phyloP scores from a whole-genome alignment of 1,284 basidiomycete species.

The Schizopora paradoxa region DNA sequence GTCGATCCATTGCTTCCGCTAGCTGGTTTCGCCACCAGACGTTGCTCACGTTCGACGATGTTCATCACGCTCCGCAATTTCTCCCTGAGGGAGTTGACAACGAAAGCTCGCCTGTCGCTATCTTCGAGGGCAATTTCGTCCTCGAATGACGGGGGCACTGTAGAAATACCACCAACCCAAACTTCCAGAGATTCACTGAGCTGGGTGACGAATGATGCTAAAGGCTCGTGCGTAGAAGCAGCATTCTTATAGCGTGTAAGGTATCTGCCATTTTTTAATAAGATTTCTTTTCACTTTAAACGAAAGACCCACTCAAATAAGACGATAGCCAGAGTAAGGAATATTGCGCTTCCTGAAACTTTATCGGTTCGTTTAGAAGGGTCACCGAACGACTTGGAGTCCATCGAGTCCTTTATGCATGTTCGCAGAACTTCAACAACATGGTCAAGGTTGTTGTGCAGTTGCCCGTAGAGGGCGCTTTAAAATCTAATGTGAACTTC shows the following conservation, averaged over 20 bases:
- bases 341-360: constrained; percentile 37
- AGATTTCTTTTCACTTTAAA: background rate
- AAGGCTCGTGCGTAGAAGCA: constrained; percentile 39
- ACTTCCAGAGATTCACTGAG: constrained; percentile 40
- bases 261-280: constrained; percentile 35
- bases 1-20: no score
- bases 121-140: constrained; percentile 30
- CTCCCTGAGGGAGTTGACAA: constrained; percentile 35
- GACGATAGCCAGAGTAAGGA: constrained; percentile 43
- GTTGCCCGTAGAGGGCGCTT: constrained; percentile 48
- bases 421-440: constrained; percentile 37
- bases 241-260: constrained; percentile 57
- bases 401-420: constrained; percentile 40
- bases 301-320: constrained; percentile 45
- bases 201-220: constrained; percentile 37
- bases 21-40: no score
- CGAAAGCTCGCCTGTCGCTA: constrained; percentile 29
- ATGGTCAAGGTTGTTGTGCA: constrained; percentile 48
- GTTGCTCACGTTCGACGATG: constrained; percentile 41
- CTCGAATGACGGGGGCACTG: constrained; percentile 32
- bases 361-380: constrained; percentile 19
- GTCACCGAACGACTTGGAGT: constrained; percentile 38
- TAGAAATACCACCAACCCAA: constrained; percentile 40
- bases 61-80: constrained; percentile 38
- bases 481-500: constrained; percentile 3